phyloP scores from a whole-genome alignment of 768 basidiomycete genomes.

The Amanita rimosa region DNA sequence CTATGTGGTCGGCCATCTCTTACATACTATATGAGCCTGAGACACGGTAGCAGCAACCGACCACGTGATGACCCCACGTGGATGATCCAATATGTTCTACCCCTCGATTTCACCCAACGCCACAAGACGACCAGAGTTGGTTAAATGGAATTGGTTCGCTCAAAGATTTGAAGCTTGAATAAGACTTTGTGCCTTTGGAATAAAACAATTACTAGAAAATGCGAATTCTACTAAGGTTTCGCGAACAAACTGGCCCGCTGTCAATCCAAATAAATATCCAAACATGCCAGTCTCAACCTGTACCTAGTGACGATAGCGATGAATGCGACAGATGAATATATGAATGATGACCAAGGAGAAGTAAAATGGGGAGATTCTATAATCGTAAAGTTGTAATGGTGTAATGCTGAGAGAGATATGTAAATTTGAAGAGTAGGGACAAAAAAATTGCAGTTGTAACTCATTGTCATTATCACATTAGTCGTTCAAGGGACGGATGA shows the following conservation, averaged over 20 bases:
- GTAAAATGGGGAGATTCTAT: background rate
- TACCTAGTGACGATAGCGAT: background rate
- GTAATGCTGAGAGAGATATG: background rate
- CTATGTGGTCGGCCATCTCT: too few relatives aligned
- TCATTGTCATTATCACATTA: background rate
- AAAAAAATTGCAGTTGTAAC: background rate
- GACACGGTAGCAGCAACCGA: too few relatives aligned
- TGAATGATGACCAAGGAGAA: background rate
- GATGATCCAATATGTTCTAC: too few relatives aligned
- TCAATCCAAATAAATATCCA: background rate
- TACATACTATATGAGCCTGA: too few relatives aligned
- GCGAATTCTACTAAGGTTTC: background rate
- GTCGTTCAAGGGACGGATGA: background rate
- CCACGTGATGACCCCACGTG: too few relatives aligned
- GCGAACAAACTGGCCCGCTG: conserved; percentile 4
- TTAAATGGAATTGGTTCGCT: too few relatives aligned
- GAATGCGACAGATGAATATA: background rate
- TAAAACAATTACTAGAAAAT: background rate
- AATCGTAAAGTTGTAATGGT: background rate
- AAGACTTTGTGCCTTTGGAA: too few relatives aligned
- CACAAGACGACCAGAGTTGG: too few relatives aligned
- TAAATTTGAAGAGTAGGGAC: background rate
- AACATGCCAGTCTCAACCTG: background rate
- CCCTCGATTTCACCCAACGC: too few relatives aligned
- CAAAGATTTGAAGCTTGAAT: too few relatives aligned